Evolutionary conservation across 2,329 filamentous ascomycete genomes (phyloP), one percentile per base, ranked within the genome.

Genomic region (Calonectria pseudoreteaudii): DNA sequence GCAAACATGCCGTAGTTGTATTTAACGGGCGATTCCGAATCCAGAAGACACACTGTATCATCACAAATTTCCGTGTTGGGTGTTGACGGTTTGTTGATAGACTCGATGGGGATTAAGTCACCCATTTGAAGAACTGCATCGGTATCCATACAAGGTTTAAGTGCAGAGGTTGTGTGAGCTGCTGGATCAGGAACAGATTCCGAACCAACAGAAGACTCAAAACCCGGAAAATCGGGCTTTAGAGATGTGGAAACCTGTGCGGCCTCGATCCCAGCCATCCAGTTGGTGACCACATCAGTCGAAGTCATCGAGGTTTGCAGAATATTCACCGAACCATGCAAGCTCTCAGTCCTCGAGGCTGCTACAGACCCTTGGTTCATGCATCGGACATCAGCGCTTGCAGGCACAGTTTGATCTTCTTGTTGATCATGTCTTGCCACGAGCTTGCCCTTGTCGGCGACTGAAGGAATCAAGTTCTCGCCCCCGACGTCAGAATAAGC

Each of bases 21-120:
- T 18, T 66, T 71, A 11, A 28, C 28, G 4, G 76, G 75, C 0
- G 62, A 68, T 4, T 71, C 65, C 16, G 73, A 72, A 23, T 66
- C 76, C 30, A 78, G 28, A 9, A 72, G 26, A 30, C 62, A 38
- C 26, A 65, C 68, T 7, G 23, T 13, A 16, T 44, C 10, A 28
- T 34, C 26, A 9, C 30, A 31, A 28, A 30, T 2, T 62, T 47
- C 47, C 31, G 9, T 31, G 41, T 41, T 31, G 49, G n/a, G 52
- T 31, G 23, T 56, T 11, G 36, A 53, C 3, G 6, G n/a, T 23
- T 14, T n/a, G 41, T 11, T 28, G 14, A 23, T 11, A 13, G n/a
- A 8, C 30, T 68, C 30, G 11, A 30, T 11, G 18, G 58, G 38
- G 26, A 50, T 38, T n/a, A 44, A 30, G 18, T 50, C 6, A 14